Percentiles rank a stretch among this genome's conserved stretches.
Evolutionary conservation across 176 grass and related monocot genomes (phyloP).

Genomic region (Oryza longistaminata): DNA sequence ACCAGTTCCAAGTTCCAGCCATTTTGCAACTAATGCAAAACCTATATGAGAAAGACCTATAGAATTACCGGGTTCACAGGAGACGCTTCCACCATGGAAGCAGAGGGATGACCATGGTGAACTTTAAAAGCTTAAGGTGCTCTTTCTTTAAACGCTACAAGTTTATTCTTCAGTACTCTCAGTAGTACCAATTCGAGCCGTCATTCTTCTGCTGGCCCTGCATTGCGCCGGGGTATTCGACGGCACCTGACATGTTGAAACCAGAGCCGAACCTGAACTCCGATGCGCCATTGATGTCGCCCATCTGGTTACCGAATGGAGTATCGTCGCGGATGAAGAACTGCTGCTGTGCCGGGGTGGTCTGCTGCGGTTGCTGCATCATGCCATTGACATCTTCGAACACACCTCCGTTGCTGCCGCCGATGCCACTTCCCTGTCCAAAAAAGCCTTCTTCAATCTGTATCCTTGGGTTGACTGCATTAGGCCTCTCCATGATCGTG

Average conservation of each 20-base stretch:
- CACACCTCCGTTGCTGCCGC: constrained; percentile 4
- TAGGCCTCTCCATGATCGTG: constrained; percentile 52
- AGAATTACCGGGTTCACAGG: constrained; percentile 47
- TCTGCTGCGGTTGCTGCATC: constrained; percentile 46
- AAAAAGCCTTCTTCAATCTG: constrained; percentile 69
- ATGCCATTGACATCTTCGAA: constrained; percentile 67
- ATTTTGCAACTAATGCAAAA: constrained; percentile 63
- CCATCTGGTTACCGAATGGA: constrained; percentile 47
- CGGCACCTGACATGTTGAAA: constrained; percentile 49
- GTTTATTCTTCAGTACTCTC: constrained; percentile 54
- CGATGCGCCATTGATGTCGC: constrained; percentile 23
- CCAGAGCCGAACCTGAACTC: constrained; percentile 58
- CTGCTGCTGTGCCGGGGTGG: constrained; percentile 41
- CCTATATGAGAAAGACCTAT: constrained; percentile 65
- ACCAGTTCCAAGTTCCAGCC: constrained; percentile 60
- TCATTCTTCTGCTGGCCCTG: constrained; percentile 55
- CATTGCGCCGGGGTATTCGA: constrained; percentile 34
- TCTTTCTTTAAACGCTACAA: constrained; percentile 34
- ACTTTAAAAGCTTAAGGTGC: constrained; percentile 44
- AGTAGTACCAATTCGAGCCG: constrained; percentile 63
- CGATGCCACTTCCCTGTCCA: constrained; percentile 45
- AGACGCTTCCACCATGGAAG: constrained; percentile 36
- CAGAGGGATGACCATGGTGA: constrained; percentile 31
- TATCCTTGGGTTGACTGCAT: constrained; percentile 38
- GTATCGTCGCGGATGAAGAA: constrained; percentile 57